A percentile compares a stretch with the other conserved stretches of the same genome.
These are phyloP conservation scores for Isabelozyma gotoi DNA, from an alignment of 805 yeast species.

Conservation along the genomic window DNA sequence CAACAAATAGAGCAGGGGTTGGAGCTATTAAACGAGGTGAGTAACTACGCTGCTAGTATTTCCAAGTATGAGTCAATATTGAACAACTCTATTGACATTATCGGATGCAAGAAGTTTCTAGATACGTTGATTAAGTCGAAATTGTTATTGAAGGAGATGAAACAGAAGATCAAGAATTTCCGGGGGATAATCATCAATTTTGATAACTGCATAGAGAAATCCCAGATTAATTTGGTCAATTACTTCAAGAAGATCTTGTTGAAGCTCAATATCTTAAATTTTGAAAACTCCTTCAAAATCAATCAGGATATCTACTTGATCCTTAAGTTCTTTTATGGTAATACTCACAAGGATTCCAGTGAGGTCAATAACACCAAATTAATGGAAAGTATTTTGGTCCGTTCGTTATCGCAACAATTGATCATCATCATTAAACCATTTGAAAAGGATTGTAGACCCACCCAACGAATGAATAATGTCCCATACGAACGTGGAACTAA, in stretches of 20 bases:
- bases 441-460: slow-evolving; percentile 46
- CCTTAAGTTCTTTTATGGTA: slow-evolving; percentile 42
- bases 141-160: slow-evolving; percentile 45
- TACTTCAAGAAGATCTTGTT: slow-evolving; percentile 43
- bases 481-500: slow-evolving; percentile 63
- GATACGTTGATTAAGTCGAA: slow-evolving; percentile 38
- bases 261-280: slow-evolving; percentile 41
- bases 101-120: slow-evolving; percentile 39
- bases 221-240: slow-evolving; percentile 53
- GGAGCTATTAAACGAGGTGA: slow-evolving; percentile 50
- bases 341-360: not conserved
- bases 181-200: slow-evolving; percentile 67
- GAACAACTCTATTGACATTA: slow-evolving; percentile 31
- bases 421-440: slow-evolving; percentile 30
- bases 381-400: slow-evolving; percentile 15
- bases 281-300: slow-evolving; percentile 30
- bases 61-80: slow-evolving; percentile 39
- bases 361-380: slow-evolving; percentile 16
- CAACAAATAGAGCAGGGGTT: slow-evolving; percentile 57
- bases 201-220: slow-evolving; percentile 51
- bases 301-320: slow-evolving; percentile 41
- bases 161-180: slow-evolving; percentile 49
- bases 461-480: slow-evolving; percentile 27
- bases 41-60: slow-evolving; percentile 47
- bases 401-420: slow-evolving; percentile 7